Evolutionary conservation across 805 yeast genomes (phyloP).

Genomic region (Yarrowia sp.): DNA sequence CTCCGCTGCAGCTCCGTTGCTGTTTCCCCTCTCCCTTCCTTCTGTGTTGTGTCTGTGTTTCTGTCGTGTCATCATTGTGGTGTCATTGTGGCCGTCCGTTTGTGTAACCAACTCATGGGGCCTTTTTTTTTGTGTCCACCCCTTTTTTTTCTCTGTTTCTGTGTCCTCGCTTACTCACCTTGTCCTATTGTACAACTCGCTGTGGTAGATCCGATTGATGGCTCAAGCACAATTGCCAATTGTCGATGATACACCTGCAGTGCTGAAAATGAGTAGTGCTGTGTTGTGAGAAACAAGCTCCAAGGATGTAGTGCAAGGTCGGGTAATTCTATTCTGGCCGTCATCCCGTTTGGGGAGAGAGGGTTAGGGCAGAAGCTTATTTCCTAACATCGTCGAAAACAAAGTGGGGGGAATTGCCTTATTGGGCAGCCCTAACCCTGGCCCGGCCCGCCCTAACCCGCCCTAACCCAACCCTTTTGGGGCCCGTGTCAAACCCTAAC

Average conservation of each 20-base stretch:
- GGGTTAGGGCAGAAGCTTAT: conserved; percentile 13
- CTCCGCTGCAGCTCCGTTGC: too few relatives aligned
- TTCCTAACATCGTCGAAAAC: neutral
- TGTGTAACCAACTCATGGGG: neutral
- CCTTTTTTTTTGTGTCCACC: too few relatives aligned
- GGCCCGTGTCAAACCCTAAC: too few relatives aligned
- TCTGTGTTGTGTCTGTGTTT: too few relatives aligned
- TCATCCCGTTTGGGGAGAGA: neutral
- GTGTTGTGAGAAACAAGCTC: conserved; percentile 19
- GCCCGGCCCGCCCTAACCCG: too few relatives aligned
- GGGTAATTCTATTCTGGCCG: conserved; percentile 25
- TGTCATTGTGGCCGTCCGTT: too few relatives aligned
- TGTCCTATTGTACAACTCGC: conserved; percentile 10
- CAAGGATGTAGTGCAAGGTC: conserved; percentile 18
- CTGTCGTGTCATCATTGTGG: neutral
- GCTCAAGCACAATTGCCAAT: conserved; percentile 19
- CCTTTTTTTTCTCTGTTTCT: neutral
- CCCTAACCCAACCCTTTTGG: too few relatives aligned
- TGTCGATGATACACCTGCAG: conserved; percentile 9
- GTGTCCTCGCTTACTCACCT: neutral
- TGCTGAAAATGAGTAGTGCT: conserved; percentile 17
- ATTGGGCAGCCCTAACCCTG: too few relatives aligned
- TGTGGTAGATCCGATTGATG: neutral
- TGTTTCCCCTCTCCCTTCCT: too few relatives aligned
- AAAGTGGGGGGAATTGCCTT: conserved; percentile 11